Conservation (phyloP, 345 rosid genomes). For the Aquilaria sinensis region DNA sequence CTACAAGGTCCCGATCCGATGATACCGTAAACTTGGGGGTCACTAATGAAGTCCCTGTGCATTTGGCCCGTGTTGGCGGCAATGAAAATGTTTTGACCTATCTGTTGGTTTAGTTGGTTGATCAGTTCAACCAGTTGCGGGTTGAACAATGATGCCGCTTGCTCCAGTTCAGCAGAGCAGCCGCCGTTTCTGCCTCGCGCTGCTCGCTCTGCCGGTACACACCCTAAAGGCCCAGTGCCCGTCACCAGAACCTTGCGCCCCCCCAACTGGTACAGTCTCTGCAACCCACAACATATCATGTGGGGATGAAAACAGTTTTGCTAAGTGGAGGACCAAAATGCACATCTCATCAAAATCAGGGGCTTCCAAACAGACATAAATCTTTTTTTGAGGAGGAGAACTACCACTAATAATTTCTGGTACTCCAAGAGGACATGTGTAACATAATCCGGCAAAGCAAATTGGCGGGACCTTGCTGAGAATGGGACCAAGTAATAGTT, state of each 20-base stretch:
- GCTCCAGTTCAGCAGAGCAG: no score
- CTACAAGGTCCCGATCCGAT: neutral
- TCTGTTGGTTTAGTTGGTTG: neutral
- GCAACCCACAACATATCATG: neutral
- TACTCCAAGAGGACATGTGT: conserved; percentile 38
- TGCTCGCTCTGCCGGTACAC: neutral
- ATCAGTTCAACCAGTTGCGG: no score
- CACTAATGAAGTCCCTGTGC: conserved; percentile 30
- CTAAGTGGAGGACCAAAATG: neutral
- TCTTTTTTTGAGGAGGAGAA: neutral
- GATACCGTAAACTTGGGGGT: conserved; percentile 42
- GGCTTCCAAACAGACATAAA: neutral
- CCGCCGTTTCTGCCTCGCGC: no score
- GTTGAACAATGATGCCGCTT: no score
- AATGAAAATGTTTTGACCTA: neutral
- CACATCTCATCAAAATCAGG: neutral
- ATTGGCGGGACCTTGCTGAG: conserved; percentile 48
- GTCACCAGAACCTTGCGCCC: no score
- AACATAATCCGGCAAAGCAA: conserved; percentile 34
- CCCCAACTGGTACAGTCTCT: no score
- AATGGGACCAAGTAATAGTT: conserved; percentile 45
- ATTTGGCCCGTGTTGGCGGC: conserved; percentile 16
- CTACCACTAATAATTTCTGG: conserved; percentile 33
- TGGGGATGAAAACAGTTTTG: neutral
- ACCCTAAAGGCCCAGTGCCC: no score